A percentile compares a stretch with the other conserved stretches of the same genome.
phyloP scores from a whole-genome alignment of 345 rosid species.

The Hypericum androsaemum region DNA sequence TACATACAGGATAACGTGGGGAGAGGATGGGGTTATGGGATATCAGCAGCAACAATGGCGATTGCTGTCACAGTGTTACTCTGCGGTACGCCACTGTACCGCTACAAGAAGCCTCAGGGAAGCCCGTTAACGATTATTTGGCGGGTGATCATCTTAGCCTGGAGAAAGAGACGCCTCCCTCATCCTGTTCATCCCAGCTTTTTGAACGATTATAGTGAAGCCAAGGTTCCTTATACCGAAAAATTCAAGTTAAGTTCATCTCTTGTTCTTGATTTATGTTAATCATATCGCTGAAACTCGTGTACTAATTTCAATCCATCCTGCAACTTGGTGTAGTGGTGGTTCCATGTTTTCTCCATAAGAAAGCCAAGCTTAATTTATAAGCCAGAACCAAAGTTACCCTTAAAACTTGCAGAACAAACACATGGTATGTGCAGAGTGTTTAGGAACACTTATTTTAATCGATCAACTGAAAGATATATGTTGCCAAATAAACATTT shows the following conservation, averaged over 20 bases:
- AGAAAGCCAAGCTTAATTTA: too few relatives aligned
- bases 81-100: slow-evolving; percentile 49
- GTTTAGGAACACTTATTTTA: too few relatives aligned
- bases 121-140: slow-evolving; percentile 78
- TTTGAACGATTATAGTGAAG: slow-evolving; percentile 46
- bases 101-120: slow-evolving; percentile 67
- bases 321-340: too few relatives aligned
- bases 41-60: slow-evolving; percentile 74
- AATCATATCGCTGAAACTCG: too few relatives aligned
- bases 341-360: too few relatives aligned
- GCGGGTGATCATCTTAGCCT: slow-evolving; percentile 60
- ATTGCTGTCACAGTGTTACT: slow-evolving; percentile 51
- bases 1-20: slow-evolving; percentile 85
- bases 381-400: too few relatives aligned
- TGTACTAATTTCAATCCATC: slow-evolving; percentile 18
- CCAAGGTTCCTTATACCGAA: slow-evolving; percentile 48
- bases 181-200: slow-evolving; percentile 49
- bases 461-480: too few relatives aligned
- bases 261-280: too few relatives aligned
- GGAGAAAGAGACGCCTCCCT: slow-evolving; percentile 53
- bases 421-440: too few relatives aligned
- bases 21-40: slow-evolving; percentile 92
- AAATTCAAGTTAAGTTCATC: too few relatives aligned
- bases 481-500: too few relatives aligned
- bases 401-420: too few relatives aligned